Conservation (phyloP, 495 filamentous ascomycete species). For the Darksidea phi region DNA sequence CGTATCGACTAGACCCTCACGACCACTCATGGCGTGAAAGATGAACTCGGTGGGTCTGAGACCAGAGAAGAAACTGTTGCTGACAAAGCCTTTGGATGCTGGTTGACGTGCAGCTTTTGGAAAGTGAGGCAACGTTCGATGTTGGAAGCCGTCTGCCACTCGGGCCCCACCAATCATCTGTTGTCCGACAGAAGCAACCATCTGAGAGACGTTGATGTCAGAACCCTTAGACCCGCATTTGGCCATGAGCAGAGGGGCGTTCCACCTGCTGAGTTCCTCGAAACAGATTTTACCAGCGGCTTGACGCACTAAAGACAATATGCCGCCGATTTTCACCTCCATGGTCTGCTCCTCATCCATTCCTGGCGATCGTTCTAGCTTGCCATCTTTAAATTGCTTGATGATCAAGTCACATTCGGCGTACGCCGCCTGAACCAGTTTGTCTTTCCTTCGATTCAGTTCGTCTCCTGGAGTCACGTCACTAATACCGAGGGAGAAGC, state of each 20-base stretch:
- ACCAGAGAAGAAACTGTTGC: constrained; percentile 97
- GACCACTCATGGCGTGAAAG: constrained; percentile 96
- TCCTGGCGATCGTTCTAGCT: constrained; percentile 77
- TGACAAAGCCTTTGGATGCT: constrained; percentile 92
- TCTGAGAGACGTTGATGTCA: constrained; percentile 97
- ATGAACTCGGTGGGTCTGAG: constrained; percentile 87
- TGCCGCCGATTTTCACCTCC: constrained; percentile 85
- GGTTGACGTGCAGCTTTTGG: constrained; percentile 87
- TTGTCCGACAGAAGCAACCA: constrained; percentile 96
- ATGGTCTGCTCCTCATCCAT: constrained; percentile 89
- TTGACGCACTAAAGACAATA: constrained; percentile 85
- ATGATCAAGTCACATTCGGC: constrained; percentile 82
- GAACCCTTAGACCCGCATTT: constrained; percentile 95
- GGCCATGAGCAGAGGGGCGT: constrained; percentile 94
- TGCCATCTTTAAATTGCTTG: constrained; percentile 69
- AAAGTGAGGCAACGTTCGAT: constrained; percentile 91
- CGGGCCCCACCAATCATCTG: constrained; percentile 94
- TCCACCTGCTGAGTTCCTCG: constrained; percentile 81
- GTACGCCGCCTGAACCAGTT: constrained; percentile 76
- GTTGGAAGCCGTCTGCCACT: constrained; percentile 94
- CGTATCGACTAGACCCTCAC: constrained; percentile 99
- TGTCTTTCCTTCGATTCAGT: constrained; percentile 67
- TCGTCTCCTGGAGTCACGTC: constrained; percentile 80
- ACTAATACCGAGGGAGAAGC: constrained; percentile 93
- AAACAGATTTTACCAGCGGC: constrained; percentile 91